Percentiles rank a stretch among this genome's conserved stretches.
These are phyloP conservation scores for Quillaja saponaria DNA, from an alignment of 306 rosid genomes.

Conservation along the genomic window DNA sequence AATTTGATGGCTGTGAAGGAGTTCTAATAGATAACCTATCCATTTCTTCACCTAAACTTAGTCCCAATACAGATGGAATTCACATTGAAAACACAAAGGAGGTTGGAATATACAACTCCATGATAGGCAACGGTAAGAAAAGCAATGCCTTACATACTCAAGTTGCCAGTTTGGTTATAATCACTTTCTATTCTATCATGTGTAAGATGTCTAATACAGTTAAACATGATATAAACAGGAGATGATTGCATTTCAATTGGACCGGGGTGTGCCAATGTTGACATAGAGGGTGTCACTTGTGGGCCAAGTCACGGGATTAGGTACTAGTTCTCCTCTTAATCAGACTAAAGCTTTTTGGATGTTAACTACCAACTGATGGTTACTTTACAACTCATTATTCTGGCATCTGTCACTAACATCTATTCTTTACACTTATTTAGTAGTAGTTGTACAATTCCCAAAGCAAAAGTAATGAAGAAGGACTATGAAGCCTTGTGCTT, in stretches of 20 bases:
- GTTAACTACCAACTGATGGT: slow-evolving; percentile 15
- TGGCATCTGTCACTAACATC: background rate
- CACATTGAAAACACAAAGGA: slow-evolving; percentile 69
- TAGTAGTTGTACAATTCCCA: background rate
- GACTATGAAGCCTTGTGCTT: too few species aligned
- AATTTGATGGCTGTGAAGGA: slow-evolving; percentile 88
- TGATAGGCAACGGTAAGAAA: slow-evolving; percentile 75
- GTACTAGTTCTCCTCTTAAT: slow-evolving; percentile 39
- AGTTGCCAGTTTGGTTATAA: slow-evolving; percentile 5
- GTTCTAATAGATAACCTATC: slow-evolving; percentile 61
- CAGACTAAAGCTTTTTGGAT: slow-evolving; percentile 2
- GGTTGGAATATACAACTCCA: slow-evolving; percentile 69
- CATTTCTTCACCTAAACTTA: slow-evolving; percentile 85
- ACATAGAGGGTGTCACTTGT: slow-evolving; percentile 79
- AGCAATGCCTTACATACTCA: background rate
- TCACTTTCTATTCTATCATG: background rate
- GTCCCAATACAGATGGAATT: slow-evolving; percentile 96
- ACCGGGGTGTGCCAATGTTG: slow-evolving; percentile 77
- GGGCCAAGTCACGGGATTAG: slow-evolving; percentile 97
- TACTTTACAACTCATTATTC: background rate
- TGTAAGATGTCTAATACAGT: slow-evolving; percentile 20
- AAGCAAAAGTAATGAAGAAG: slow-evolving; percentile 2
- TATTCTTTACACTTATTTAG: background rate
- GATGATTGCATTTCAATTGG: slow-evolving; percentile 97
- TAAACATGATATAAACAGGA: slow-evolving; percentile 45